Evolutionary conservation across 1,284 basidiomycete genomes (phyloP).

Genomic region (Vanrija humicola): DNA sequence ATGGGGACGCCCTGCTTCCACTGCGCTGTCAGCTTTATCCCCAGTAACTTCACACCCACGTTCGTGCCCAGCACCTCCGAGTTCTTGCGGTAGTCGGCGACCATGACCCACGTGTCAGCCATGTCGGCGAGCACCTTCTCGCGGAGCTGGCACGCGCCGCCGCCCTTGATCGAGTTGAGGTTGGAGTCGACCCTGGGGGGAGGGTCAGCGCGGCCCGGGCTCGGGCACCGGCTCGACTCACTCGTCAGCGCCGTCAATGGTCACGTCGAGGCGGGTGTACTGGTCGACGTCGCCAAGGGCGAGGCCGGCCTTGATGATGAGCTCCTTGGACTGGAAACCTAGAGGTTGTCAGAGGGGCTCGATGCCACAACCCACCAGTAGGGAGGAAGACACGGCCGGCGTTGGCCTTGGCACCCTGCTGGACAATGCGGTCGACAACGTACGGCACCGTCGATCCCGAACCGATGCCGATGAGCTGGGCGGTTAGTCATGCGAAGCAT

Average conservation of each 20-base stretch:
- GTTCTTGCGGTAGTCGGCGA: constrained; percentile 95
- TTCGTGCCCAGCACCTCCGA: constrained; percentile 74
- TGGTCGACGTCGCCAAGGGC: constrained; percentile 88
- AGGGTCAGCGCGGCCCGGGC: not conserved
- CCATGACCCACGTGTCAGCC: constrained; percentile 89
- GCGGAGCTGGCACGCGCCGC: constrained; percentile 91
- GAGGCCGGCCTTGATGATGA: constrained; percentile 79
- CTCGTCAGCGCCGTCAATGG: constrained; percentile 97
- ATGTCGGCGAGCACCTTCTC: constrained; percentile 98
- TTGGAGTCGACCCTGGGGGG: constrained; percentile 69
- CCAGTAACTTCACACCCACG: constrained; percentile 54
- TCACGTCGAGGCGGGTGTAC: constrained; percentile 86
- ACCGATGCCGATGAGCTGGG: constrained; percentile 82
- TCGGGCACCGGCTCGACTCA: constrained; percentile 53
- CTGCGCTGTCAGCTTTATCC: constrained; percentile 48
- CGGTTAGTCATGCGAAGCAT: not conserved
- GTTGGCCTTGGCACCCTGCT: constrained; percentile 76
- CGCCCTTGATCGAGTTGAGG: constrained; percentile 95
- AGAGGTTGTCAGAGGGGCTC: not conserved
- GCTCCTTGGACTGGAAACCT: constrained; percentile 95
- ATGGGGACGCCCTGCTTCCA: constrained; percentile 88
- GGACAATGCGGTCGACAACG: constrained; percentile 89
- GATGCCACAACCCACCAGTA: constrained; percentile 63
- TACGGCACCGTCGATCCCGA: constrained; percentile 96
- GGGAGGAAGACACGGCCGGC: constrained; percentile 80